Evolutionary conservation across 768 basidiomycete genomes (phyloP), one percentile per base, ranked within the genome.

Genomic region (Ramaria sp.): DNA sequence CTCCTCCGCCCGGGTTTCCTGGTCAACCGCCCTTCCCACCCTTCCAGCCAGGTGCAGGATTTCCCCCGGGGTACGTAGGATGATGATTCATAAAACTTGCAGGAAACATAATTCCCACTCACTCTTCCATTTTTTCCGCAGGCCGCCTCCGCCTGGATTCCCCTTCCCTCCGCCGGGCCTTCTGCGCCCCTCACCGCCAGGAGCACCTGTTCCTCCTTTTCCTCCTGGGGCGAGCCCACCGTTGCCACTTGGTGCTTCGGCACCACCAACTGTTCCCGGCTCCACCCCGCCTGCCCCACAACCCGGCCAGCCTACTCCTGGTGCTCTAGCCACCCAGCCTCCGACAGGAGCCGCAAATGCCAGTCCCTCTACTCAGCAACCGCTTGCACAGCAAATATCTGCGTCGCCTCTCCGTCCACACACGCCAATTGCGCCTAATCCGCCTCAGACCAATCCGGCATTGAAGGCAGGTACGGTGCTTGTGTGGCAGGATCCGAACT

Each of bases 381-480:
- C 30, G 60, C 61, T 43, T 60, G 62, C 16, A 53, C 63, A 36
- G 59, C 59, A 57, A 10, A 56, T 60, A 27, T 41, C 55, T 1
- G 42, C 57, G n/a, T 42, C 61, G 15, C 34, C 61, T 7, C 48
- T 54, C 54, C 49, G 49, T 3, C 61, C 63, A 1, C 62, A 61
- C n/a, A 58, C 61, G 32, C 65, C 75, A 25, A 67, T 60, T 18
- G 67, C 87, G 37, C 86, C 85, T 1, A 75, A 81, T 61, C 73
- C 77, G 8, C 67, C 73, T 4, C 85, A 89, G 69, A 80, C 75
- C 13, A 83, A 86, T 61, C 78, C 83, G 12, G 73, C 79, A 1
- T 80, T 88, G 62, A 91, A 89, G 73, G 88, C 88, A 65, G 70
- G 74, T 13, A 87, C 86, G 1, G 74, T 75, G 20, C 71, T 92